Base-by-base conservation (phyloP, 2,329 filamentous ascomycete species). In the Fusarium tanahbumbuense region DNA sequence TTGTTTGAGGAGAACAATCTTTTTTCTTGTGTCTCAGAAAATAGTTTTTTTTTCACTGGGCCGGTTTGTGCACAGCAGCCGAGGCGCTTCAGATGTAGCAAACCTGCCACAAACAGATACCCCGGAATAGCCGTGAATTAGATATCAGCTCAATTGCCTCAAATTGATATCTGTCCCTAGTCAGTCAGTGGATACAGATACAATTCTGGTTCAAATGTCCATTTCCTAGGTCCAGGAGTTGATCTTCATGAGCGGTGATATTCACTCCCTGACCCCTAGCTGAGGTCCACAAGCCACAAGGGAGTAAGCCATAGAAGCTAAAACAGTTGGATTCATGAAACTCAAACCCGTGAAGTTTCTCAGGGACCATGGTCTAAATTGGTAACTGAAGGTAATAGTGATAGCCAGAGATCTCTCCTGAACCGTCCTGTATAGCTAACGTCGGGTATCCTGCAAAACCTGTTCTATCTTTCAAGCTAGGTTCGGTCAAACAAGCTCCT, bases 211-310 rank as follows among this genome's bases (percentile, higher is more conserved):
- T 42, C 53, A 27, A 22, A 58, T 65, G 60, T 40, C 63, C 58
- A 65, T 72, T 54, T 9, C 13, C 25, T 32, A 44, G 20, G 60
- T 57, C 73, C 49, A 72, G 63, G 60, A 60, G 64, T 74, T 67
- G 58, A 67, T 53, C 34, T n/a, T 37, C 18, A 37, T 37, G 34
- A 37, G 55, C 52, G 45, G 55, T 53, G 45, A 64, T 71, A 66
- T 71, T 54, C 59, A 60, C 65, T 46, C 58, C 63, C 53, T 58
- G 57, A n/a, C 56, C 69, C 64, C 62, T 34, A 56, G 13, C 44
- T 56, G 41, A 60, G 63, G 55, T 66, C 67, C 71, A 76, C 70
- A 48, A 47, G 60, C 65, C 53, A 60, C 72, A 74, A 75, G 72
- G 70, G 64, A 72, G 67, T 40, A 25, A 63, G 56, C 70, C 60